Percentiles rank a stretch among this genome's conserved stretches.
Evolutionary conservation across 2,329 filamentous ascomycete genomes (phyloP).

Genomic region (Scytalidium lignicola): DNA sequence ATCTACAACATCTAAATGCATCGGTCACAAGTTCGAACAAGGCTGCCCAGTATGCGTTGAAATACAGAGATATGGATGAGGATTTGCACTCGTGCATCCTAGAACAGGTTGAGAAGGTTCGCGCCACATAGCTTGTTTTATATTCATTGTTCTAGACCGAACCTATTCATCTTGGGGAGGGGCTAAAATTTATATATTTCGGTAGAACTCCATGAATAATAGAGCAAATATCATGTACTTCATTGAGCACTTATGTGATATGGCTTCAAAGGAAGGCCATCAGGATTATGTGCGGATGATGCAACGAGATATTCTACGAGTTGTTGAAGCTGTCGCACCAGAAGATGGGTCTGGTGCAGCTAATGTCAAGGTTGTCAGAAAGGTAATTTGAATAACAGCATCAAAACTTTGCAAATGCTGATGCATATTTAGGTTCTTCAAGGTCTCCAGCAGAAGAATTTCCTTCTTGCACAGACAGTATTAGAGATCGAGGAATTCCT

Average conservation of each 20-base stretch:
- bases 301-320: slow-evolving; percentile 82
- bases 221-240: slow-evolving; percentile 99
- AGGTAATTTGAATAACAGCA: slow-evolving; percentile 49
- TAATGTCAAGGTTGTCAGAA: slow-evolving; percentile 88
- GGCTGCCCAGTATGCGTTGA: slow-evolving; percentile 90
- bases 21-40: slow-evolving; percentile 86
- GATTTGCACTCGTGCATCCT: slow-evolving; percentile 96
- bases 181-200: not conserved
- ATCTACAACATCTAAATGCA: slow-evolving; percentile 86
- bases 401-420: not conserved
- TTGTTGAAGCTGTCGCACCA: slow-evolving; percentile 89
- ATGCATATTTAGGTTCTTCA: slow-evolving; percentile 52
- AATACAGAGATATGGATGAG: slow-evolving; percentile 91
- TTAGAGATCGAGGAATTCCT: slow-evolving; percentile 77
- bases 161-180: not conserved
- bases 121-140: slow-evolving; percentile 15
- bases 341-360: slow-evolving; percentile 82
- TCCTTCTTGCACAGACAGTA: slow-evolving; percentile 71
- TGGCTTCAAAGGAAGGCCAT: slow-evolving; percentile 56
- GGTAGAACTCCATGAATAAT: slow-evolving; percentile 88
- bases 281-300: slow-evolving; percentile 88
- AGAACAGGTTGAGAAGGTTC: slow-evolving; percentile 83
- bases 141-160: no score
- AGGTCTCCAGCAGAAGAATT: slow-evolving; percentile 63
- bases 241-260: slow-evolving; percentile 87